Percentiles rank a stretch among this genome's conserved stretches.
Conservation (phyloP, 345 rosid genomes). For the Aquilaria sinensis region DNA sequence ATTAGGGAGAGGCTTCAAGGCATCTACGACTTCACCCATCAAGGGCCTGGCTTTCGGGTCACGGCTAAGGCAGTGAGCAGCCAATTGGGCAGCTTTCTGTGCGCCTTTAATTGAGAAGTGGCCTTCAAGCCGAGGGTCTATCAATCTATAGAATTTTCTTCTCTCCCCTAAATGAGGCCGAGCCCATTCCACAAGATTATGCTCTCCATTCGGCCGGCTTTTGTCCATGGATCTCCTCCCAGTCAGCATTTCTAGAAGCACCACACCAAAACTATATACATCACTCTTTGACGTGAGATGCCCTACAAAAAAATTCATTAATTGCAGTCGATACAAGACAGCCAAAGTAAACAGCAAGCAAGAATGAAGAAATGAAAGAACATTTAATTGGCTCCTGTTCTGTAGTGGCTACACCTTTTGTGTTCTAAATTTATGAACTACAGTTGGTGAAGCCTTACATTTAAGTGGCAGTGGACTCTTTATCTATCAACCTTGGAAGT, state of each 20-base stretch:
- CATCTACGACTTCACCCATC: slow-evolving; percentile 84
- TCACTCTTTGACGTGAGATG: slow-evolving; percentile 80
- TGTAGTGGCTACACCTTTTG: too few species aligned
- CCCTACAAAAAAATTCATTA: slow-evolving; percentile 27
- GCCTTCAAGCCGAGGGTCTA: slow-evolving; percentile 92
- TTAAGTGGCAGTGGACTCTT: too few species aligned
- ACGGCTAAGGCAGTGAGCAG: slow-evolving; percentile 83
- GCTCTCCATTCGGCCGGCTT: slow-evolving; percentile 87
- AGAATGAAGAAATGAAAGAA: too few species aligned
- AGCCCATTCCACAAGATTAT: slow-evolving; percentile 94
- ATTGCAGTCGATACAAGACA: background rate
- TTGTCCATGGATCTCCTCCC: slow-evolving; percentile 87
- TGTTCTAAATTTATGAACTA: too few species aligned
- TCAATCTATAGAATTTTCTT: slow-evolving; percentile 58
- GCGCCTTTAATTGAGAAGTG: slow-evolving; percentile 89
- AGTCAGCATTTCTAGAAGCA: slow-evolving; percentile 76
- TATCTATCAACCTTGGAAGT: too few species aligned
- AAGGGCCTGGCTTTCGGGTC: slow-evolving; percentile 89
- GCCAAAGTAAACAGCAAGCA: too few species aligned
- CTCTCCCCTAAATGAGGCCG: slow-evolving; percentile 80
- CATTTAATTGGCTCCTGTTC: slow-evolving; percentile 7
- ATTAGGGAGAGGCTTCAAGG: slow-evolving; percentile 65
- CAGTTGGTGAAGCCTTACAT: too few species aligned
- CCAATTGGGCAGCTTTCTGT: slow-evolving; percentile 77
- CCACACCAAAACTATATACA: slow-evolving; percentile 85